phyloP scores from a whole-genome alignment of 768 basidiomycete genomes.

The Kwoniella dejecticola region DNA sequence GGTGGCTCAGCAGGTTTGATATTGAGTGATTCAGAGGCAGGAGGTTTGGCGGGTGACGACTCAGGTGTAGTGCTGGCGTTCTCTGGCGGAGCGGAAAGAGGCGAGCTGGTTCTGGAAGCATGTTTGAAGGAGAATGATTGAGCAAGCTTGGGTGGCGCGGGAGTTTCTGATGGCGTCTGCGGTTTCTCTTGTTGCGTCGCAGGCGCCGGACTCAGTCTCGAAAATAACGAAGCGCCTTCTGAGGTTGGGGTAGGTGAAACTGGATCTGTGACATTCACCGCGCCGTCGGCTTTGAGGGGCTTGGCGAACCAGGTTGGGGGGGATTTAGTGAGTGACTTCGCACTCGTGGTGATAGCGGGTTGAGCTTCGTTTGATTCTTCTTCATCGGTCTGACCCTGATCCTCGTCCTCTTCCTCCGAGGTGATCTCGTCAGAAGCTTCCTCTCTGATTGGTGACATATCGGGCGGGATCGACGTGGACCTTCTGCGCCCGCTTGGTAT shows the following conservation, averaged over 20 bases:
- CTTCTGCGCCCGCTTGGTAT: slow-evolving; percentile 9
- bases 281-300: slow-evolving; percentile 3
- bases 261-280: not conserved
- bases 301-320: slow-evolving; percentile 40
- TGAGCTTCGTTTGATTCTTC: slow-evolving; percentile 16
- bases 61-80: slow-evolving; percentile 29
- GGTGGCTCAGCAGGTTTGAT: not conserved
- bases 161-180: not conserved
- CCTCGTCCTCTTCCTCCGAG: slow-evolving; percentile 10
- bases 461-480: slow-evolving; percentile 22
- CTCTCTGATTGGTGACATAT: slow-evolving; percentile 37
- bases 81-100: slow-evolving; percentile 39
- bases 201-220: slow-evolving; percentile 18
- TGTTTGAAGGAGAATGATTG: slow-evolving; percentile 34
- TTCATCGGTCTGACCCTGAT: slow-evolving; percentile 7
- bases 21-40: not conserved
- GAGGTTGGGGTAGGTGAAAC: slow-evolving; percentile 5
- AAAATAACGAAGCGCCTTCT: slow-evolving; percentile 20
- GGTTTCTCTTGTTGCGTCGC: not conserved
- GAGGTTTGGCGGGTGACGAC: slow-evolving; percentile 30
- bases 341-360: not conserved
- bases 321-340: slow-evolving; percentile 22
- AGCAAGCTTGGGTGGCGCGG: slow-evolving; percentile 11
- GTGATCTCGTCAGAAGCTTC: slow-evolving; percentile 22
- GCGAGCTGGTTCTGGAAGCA: slow-evolving; percentile 42